Base-by-base conservation (phyloP, 495 filamentous ascomycete genomes). In the Talaromyces proteolyticus region DNA sequence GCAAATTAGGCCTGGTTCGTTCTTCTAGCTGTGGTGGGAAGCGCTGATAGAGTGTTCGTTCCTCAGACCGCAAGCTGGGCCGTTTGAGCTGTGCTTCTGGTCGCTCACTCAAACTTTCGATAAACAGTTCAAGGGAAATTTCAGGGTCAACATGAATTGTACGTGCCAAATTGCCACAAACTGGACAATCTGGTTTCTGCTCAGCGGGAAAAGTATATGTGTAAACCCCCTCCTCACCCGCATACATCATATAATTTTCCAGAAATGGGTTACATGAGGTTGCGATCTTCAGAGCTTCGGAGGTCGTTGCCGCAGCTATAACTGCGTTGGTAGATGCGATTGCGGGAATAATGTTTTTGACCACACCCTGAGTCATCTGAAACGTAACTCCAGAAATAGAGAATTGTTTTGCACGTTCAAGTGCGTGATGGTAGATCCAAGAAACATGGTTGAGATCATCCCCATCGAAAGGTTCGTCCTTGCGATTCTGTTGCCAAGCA, bases 221-320 rank as follows among this genome's bases (percentile, higher is more conserved):
- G 72, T 96, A 99, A 45, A 97, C 81, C 54, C 87, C 78, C 57
- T 93, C 91, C 62, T 99, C 89, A 34, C 94, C 94, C 23, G 85
- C 95, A 68, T 97, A 99, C 89, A 96, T 95, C 91, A 97, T 97
- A 66, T 99, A 99, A 62, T 94, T 99, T 54, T 88, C 82, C 1
- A 97, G 78, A 50, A 78, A 85, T 0, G 93, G 89, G 42, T 91
- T 92, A 49, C 80, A 80, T 40, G 73, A 78, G 36, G 90, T 94
- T 21, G 84, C 84, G 55, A 99, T 89, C 70, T 99, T 99, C 68
- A 96, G 77, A 8, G 91, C 92, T 68, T 99, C 94, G 43, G 95
- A 97, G 58, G 93, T 97, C 59, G 91, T 96, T 36, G 84, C 83
- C 3, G 91, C 94, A 3, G 94, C 94, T 54, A 99, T 88, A 45